Base-by-base conservation (phyloP, 2,329 filamentous ascomycete genomes). In the Aspergillus ibericus region DNA sequence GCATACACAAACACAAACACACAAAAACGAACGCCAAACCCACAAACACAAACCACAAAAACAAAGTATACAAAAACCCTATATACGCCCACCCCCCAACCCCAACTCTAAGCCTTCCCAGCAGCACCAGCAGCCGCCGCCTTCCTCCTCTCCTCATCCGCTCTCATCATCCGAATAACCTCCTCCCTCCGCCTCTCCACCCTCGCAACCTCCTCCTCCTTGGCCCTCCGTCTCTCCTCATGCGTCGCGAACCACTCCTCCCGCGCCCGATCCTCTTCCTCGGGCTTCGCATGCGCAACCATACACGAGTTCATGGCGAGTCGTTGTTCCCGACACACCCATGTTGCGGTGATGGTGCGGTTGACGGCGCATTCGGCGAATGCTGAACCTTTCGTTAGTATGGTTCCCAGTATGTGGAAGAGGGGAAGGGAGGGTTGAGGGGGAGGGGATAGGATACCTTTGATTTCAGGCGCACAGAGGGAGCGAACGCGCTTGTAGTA, bases 301-400 rank as follows among this genome's bases (percentile, higher is more conserved):
- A 99, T 97, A 80, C 95, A 99, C 61, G 81, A 83, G 79, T 99
- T 99, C 95, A 99, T 99, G 35, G 83, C 82, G 62, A 88, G 87
- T 69, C 92, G 89, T 71, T 93, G 84, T 50, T 83, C 78, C 55
- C 92, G 88, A 80, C 95, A 99, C 54, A 87, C 85, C 81, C 95
- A 97, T 12, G 92, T 89, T 59, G 95, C 90, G 57, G 88, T 92
- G 68, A 98, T 85, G 5, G 93, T 98, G 64, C 91, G 90, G 72
- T 89, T 88, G 51, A 88, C 83, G 54, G 93, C 93, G 82, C 95
- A 99, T 66, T 89, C 87, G 58, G 95, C 95, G 74, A 99, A 99
- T 61, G 90, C 93, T 97, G 67, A 53, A 60, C 13, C 4, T 34
- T 34, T 9, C 7, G 36, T 16, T 27, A 10, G 44, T 22, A 27